A percentile compares a stretch with the other conserved stretches of the same genome.
These are phyloP conservation scores for Tremella yokohamensis DNA, from an alignment of 768 basidiomycete genomes.

Conservation along the genomic window DNA sequence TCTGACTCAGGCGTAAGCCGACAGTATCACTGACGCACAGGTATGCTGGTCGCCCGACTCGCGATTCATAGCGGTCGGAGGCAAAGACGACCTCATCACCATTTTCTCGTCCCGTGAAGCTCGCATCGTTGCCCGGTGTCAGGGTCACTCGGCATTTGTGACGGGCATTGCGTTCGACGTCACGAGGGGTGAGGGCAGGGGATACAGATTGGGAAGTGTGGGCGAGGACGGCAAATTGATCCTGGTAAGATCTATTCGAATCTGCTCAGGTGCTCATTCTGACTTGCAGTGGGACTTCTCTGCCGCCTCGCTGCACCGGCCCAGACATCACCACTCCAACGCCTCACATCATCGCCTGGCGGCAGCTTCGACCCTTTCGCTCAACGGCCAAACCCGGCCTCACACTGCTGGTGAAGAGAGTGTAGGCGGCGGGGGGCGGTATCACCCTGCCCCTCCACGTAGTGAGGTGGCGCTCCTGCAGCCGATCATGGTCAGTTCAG, in stretches of 20 bases:
- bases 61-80: constrained; percentile 87
- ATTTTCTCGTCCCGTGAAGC: constrained; percentile 94
- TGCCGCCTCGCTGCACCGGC: constrained; percentile 81
- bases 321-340: constrained; percentile 58
- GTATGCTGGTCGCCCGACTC: constrained; percentile 94
- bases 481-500: constrained; percentile 69
- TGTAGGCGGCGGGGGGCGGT: constrained; percentile 45
- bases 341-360: constrained; percentile 65
- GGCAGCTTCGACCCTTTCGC: constrained; percentile 69
- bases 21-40: constrained; percentile 7
- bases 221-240: constrained; percentile 96
- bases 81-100: constrained; percentile 92
- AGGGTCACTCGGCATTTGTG: constrained; percentile 94
- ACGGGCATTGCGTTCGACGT: constrained; percentile 79
- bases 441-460: constrained; percentile 83
- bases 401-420: too few species aligned
- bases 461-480: constrained; percentile 87
- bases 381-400: constrained; percentile 58
- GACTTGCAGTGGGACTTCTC: constrained; percentile 83
- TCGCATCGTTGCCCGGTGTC: constrained; percentile 88
- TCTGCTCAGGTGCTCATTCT: background rate
- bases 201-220: constrained; percentile 91
- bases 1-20: background rate
- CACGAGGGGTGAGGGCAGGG: constrained; percentile 80
- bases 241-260: constrained; percentile 58